A percentile compares a stretch with the other conserved stretches of the same genome.
phyloP scores from a whole-genome alignment of 345 rosid species.

The Cochlearia excelsa region DNA sequence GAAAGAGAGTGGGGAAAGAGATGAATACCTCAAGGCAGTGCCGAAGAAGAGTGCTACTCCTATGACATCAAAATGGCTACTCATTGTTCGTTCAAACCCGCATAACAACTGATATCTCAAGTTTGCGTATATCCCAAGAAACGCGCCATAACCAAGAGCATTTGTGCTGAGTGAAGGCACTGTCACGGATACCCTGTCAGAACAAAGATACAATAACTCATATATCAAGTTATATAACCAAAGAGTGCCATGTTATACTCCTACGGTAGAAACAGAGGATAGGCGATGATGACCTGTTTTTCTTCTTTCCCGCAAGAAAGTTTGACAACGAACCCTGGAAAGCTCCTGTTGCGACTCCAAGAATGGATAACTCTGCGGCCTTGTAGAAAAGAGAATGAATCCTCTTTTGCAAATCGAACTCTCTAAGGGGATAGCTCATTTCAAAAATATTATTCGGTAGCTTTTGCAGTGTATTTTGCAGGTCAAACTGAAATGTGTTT shows the following conservation, averaged over 20 bases:
- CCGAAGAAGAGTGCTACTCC: conserved; percentile 84
- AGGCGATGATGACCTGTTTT: conserved; percentile 60
- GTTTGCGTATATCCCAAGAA: conserved; percentile 84
- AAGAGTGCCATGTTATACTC: not conserved
- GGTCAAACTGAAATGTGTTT: conserved; percentile 78
- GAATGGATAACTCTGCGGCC: conserved; percentile 83
- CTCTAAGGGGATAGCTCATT: conserved; percentile 82
- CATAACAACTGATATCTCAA: conserved; percentile 75
- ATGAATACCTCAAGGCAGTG: conserved; percentile 73
- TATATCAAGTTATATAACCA: not conserved
- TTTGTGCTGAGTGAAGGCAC: conserved; percentile 62
- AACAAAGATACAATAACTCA: conserved; percentile 8
- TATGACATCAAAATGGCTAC: conserved; percentile 86
- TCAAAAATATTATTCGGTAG: conserved; percentile 95
- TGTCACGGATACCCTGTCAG: conserved; percentile 71
- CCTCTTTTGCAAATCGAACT: conserved; percentile 84
- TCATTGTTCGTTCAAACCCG: conserved; percentile 70
- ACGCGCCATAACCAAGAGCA: conserved; percentile 86
- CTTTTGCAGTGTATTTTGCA: conserved; percentile 93
- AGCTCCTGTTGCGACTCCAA: conserved; percentile 76
- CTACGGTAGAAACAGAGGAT: conserved; percentile 2
- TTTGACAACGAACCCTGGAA: conserved; percentile 79
- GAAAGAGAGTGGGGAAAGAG: conserved; percentile 19
- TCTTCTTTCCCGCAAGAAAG: conserved; percentile 60
- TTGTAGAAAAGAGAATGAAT: conserved; percentile 79